phyloP scores from a whole-genome alignment of 768 basidiomycete species.

The Nidularia pulvinata region DNA sequence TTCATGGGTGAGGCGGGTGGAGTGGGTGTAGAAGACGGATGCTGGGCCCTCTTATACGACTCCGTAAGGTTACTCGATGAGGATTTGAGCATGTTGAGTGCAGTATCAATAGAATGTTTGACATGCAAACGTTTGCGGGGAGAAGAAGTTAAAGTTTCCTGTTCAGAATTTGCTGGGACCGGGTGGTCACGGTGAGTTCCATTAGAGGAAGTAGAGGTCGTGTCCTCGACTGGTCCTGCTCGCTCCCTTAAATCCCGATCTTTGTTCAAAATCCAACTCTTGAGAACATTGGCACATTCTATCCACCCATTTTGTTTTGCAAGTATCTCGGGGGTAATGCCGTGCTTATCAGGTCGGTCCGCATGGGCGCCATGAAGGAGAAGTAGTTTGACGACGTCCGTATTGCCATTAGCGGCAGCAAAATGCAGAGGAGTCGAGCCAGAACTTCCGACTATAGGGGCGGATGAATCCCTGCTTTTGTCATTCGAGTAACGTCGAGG shows the following conservation, averaged over 20 bases:
- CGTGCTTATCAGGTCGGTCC: slow-evolving; percentile 87
- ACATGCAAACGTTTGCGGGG: slow-evolving; percentile 58
- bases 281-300: slow-evolving; percentile 73
- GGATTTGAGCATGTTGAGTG: slow-evolving; percentile 52
- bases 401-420: slow-evolving; percentile 94
- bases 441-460: slow-evolving; percentile 77
- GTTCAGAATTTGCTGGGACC: slow-evolving; percentile 20
- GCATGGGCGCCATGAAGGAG: slow-evolving; percentile 85
- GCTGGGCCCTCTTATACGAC: slow-evolving; percentile 10
- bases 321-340: slow-evolving; percentile 82
- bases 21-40: slow-evolving; percentile 19
- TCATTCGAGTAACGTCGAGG: slow-evolving; percentile 76
- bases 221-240: slow-evolving; percentile 20
- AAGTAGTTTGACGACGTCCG: slow-evolving; percentile 72
- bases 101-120: slow-evolving; percentile 80
- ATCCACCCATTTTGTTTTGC: slow-evolving; percentile 81
- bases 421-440: slow-evolving; percentile 97
- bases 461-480: slow-evolving; percentile 60
- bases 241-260: slow-evolving; percentile 62
- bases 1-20: slow-evolving; percentile 45
- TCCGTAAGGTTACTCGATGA: slow-evolving; percentile 28
- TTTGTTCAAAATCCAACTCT: slow-evolving; percentile 64
- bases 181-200: slow-evolving; percentile 11
- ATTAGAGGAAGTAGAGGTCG: slow-evolving; percentile 7
- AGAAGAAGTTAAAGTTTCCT: slow-evolving; percentile 15